These are phyloP conservation scores for Coprinopsis sp. DNA, from an alignment of 768 basidiomycete species.

Conservation along the genomic window DNA sequence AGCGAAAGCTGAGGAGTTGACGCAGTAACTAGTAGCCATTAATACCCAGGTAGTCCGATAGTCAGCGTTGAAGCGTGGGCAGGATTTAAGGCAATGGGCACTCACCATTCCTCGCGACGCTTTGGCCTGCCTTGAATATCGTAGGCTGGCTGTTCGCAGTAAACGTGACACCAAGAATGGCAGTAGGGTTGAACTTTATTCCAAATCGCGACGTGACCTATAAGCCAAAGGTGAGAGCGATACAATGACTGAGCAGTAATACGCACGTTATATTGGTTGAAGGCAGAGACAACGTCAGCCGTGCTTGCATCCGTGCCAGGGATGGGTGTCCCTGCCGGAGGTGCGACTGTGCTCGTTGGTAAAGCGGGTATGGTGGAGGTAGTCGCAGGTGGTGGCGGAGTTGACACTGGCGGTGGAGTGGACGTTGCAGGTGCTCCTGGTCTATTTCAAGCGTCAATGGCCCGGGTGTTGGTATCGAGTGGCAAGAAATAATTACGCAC, in stretches of 20 bases:
- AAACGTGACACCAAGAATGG: constrained; percentile 23
- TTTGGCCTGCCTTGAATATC: constrained; percentile 23
- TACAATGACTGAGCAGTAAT: neutral
- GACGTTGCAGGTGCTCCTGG: constrained; percentile 18
- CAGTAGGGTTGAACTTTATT: constrained; percentile 23
- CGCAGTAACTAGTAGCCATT: constrained; percentile 26
- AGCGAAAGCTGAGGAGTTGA: constrained; percentile 29
- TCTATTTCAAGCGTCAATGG: neutral
- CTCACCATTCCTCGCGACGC: constrained; percentile 23
- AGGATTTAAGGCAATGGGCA: neutral
- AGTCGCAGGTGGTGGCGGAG: constrained; percentile 17
- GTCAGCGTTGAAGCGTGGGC: neutral
- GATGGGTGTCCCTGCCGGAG: neutral
- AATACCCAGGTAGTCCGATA: neutral
- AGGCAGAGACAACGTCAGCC: constrained; percentile 18
- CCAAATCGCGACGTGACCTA: constrained; percentile 20
- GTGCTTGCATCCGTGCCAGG: constrained; percentile 20
- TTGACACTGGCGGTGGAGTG: constrained; percentile 16
- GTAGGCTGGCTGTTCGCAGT: constrained; percentile 19
- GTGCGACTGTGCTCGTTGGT: constrained; percentile 34
- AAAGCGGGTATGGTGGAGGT: constrained; percentile 24
- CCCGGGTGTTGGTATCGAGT: neutral
- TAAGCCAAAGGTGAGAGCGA: constrained; percentile 1
- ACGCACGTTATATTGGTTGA: constrained; percentile 21
- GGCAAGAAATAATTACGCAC: constrained; percentile 19